Conservation (phyloP, 495 filamentous ascomycete species). For the Penicillium taxi region DNA sequence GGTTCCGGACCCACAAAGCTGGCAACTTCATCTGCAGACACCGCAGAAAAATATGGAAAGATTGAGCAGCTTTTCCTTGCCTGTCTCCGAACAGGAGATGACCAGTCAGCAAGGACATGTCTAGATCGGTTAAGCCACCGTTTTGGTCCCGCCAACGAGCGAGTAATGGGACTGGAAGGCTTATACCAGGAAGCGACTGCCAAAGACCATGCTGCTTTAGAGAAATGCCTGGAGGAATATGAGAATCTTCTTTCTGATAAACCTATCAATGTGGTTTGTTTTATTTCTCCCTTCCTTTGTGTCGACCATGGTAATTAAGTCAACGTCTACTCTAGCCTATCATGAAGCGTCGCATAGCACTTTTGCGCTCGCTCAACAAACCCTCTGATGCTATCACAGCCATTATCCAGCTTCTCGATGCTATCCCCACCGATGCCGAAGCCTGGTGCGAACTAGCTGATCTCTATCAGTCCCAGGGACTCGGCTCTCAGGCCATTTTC, state of each 20-base stretch:
- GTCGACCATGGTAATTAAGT: slow-evolving; percentile 1
- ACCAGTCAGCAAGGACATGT: slow-evolving; percentile 63
- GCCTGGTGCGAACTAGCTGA: slow-evolving; percentile 89
- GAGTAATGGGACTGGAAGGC: slow-evolving; percentile 71
- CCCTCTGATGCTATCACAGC: slow-evolving; percentile 63
- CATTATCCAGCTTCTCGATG: slow-evolving; percentile 66
- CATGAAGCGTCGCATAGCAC: slow-evolving; percentile 73
- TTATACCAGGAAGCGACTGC: slow-evolving; percentile 82
- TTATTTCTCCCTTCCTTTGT: slow-evolving; percentile 2
- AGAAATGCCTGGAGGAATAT: slow-evolving; percentile 65
- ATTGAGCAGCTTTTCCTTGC: slow-evolving; percentile 81
- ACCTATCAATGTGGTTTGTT: slow-evolving; percentile 69
- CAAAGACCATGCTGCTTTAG: slow-evolving; percentile 50
- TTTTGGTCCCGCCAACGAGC: slow-evolving; percentile 76
- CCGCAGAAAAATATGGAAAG: slow-evolving; percentile 67
- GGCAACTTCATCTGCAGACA: slow-evolving; percentile 48
- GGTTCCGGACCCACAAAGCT: slow-evolving; percentile 40
- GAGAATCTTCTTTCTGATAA: slow-evolving; percentile 64
- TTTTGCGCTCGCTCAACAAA: slow-evolving; percentile 64
- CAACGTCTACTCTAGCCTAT: slow-evolving; percentile 52
- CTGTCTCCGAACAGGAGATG: slow-evolving; percentile 79
- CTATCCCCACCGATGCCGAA: slow-evolving; percentile 84
- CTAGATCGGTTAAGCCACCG: slow-evolving; percentile 65
- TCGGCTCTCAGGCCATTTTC: slow-evolving; percentile 76
- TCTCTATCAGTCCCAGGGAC: slow-evolving; percentile 68